phyloP scores from a whole-genome alignment of 305 asterid genomes.

The Withania somnifera region DNA sequence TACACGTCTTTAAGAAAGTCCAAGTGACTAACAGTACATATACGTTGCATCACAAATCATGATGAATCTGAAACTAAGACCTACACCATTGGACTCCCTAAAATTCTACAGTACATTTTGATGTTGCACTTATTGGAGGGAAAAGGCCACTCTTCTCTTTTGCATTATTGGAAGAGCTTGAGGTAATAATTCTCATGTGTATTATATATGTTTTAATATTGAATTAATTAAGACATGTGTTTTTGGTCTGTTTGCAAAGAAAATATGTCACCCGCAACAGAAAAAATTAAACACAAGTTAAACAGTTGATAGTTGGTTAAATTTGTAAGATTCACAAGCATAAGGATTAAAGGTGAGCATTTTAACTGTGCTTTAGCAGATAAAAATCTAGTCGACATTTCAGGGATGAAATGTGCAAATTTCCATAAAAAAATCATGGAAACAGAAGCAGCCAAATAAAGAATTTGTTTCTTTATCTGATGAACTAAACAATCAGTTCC shows the following conservation, averaged over 20 bases:
- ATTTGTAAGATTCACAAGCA: neutral
- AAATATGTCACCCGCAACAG: neutral
- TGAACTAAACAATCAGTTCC: neutral
- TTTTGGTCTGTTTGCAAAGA: too few species aligned
- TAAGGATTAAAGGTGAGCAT: neutral
- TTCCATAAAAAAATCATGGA: neutral
- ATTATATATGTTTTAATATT: neutral
- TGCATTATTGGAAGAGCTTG: neutral
- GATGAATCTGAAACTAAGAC: neutral
- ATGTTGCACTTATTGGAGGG: neutral
- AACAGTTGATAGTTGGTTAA: neutral
- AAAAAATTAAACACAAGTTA: neutral
- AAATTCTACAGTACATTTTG: neutral
- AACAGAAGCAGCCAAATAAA: neutral
- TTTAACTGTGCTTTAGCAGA: neutral
- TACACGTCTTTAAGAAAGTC: neutral
- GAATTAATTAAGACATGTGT: too few species aligned
- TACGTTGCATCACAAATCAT: neutral
- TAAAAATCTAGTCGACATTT: neutral
- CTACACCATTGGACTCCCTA: neutral
- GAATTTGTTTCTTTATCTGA: neutral
- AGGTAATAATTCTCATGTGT: neutral
- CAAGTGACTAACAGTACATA: neutral
- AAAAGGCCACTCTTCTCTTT: neutral
- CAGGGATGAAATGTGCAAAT: neutral